Conservation (phyloP, 2,329 filamentous ascomycete genomes). For the Neofusicoccum sp. region DNA sequence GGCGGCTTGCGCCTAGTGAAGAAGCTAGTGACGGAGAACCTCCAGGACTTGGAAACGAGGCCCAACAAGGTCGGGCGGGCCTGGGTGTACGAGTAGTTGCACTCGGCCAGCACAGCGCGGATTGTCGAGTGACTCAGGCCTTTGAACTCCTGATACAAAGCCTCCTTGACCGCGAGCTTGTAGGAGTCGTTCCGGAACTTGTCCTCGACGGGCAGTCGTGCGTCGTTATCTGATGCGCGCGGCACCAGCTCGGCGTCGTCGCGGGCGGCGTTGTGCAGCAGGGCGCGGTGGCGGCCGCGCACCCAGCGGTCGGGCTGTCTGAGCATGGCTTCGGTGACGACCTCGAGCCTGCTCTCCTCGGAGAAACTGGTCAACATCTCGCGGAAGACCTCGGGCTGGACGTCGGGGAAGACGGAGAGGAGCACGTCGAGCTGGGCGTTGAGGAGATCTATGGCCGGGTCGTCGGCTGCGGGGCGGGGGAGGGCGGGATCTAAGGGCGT, state of each 20-base stretch:
- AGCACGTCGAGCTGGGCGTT: constrained; percentile 71
- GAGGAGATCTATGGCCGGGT: constrained; percentile 67
- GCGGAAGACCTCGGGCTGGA: constrained; percentile 80
- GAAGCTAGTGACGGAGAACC: constrained; percentile 71
- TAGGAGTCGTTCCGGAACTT: constrained; percentile 70
- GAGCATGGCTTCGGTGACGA: constrained; percentile 76
- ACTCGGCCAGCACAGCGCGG: constrained; percentile 77
- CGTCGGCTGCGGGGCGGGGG: constrained; percentile 40
- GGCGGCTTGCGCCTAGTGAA: constrained; percentile 66
- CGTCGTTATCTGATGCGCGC: constrained; percentile 31
- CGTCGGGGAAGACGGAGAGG: constrained; percentile 73
- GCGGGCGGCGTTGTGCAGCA: constrained; percentile 42
- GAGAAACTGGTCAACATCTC: constrained; percentile 78
- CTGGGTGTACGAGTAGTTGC: constrained; percentile 76
- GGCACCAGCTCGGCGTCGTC: constrained; percentile 30
- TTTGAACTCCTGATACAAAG: constrained; percentile 75
- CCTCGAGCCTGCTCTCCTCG: constrained; percentile 73
- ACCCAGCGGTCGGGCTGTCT: constrained; percentile 72
- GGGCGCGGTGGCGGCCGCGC: constrained; percentile 61
- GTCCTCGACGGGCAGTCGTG: constrained; percentile 57
- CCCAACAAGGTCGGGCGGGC: constrained; percentile 70
- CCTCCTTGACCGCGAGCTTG: constrained; percentile 66
- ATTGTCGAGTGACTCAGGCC: constrained; percentile 73
- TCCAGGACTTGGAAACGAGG: constrained; percentile 75
- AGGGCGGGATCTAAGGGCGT: constrained; percentile 6